phyloP scores from a whole-genome alignment of 345 rosid genomes.

The Atalantia buxifolia region DNA sequence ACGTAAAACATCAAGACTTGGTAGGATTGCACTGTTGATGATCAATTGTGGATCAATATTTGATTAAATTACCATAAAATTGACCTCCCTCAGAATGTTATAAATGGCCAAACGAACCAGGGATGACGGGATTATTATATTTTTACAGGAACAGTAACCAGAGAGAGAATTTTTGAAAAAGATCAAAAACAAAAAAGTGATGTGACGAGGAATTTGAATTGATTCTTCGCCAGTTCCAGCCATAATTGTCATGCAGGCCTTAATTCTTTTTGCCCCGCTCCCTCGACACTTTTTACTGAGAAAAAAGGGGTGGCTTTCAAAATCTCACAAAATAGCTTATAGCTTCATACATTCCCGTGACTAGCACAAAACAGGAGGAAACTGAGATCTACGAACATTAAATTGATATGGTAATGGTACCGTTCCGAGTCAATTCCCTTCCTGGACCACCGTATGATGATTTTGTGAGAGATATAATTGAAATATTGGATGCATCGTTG shows the following conservation, averaged over 20 bases:
- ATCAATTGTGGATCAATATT: neutral
- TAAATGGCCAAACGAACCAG: neutral
- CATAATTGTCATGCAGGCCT: neutral
- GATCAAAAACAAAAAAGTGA: neutral
- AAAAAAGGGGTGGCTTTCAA: too few relatives aligned
- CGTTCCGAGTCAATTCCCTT: too few relatives aligned
- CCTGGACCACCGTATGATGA: too few relatives aligned
- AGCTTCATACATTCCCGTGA: too few relatives aligned
- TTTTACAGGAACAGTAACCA: neutral
- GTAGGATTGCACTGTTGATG: neutral
- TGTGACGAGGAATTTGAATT: neutral
- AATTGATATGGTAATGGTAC: too few relatives aligned
- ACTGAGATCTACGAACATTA: too few relatives aligned
- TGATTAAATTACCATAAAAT: too few relatives aligned
- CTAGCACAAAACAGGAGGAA: too few relatives aligned
- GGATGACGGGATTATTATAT: neutral
- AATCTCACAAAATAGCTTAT: too few relatives aligned
- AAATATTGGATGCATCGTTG: too few relatives aligned
- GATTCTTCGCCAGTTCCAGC: neutral
- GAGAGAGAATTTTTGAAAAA: neutral
- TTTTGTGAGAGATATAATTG: too few relatives aligned
- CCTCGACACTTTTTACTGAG: neutral
- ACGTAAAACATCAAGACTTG: neutral
- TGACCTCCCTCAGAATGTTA: neutral
- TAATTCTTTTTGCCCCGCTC: neutral